Conservation (phyloP, 768 basidiomycete genomes). For the Leccinum ochraceum region DNA sequence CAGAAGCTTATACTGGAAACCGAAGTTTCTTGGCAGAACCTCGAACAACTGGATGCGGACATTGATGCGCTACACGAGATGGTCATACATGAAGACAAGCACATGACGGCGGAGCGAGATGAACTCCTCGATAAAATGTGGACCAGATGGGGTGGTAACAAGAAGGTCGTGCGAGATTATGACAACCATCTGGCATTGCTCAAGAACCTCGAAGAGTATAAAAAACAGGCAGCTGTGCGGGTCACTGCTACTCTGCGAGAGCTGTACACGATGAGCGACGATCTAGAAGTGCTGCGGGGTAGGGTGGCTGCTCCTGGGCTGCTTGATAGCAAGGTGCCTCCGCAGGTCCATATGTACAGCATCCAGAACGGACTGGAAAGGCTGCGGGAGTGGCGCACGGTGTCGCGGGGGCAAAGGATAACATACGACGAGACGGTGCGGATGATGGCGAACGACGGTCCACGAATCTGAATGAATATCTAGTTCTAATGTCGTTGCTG, state of each 20-base stretch:
- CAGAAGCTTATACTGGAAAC: conserved; percentile 65
- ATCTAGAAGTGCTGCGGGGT: conserved; percentile 77
- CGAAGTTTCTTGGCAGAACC: conserved; percentile 52
- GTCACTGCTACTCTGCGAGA: conserved; percentile 67
- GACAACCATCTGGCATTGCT: conserved; percentile 55
- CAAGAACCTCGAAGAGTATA: conserved; percentile 53
- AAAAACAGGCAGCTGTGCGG: conserved; percentile 61
- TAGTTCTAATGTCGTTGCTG: neutral
- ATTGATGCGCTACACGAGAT: conserved; percentile 59
- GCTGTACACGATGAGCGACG: conserved; percentile 62
- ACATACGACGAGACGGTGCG: conserved; percentile 40
- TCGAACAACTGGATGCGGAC: conserved; percentile 63
- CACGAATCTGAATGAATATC: conserved; percentile 1
- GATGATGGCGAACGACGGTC: conserved; percentile 19
- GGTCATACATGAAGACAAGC: conserved; percentile 55
- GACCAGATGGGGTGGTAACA: conserved; percentile 69
- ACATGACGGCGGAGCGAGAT: conserved; percentile 44
- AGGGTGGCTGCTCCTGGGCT: conserved; percentile 69
- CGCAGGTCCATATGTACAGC: conserved; percentile 76
- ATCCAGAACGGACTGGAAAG: conserved; percentile 64
- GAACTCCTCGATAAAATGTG: conserved; percentile 67
- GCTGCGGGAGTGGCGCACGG: conserved; percentile 51
- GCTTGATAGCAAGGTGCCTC: conserved; percentile 56
- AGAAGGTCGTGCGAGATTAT: conserved; percentile 41
- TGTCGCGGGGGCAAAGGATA: conserved; percentile 48